These are phyloP conservation scores for Camelina neglecta DNA, from an alignment of 345 rosid genomes.

Conservation along the genomic window DNA sequence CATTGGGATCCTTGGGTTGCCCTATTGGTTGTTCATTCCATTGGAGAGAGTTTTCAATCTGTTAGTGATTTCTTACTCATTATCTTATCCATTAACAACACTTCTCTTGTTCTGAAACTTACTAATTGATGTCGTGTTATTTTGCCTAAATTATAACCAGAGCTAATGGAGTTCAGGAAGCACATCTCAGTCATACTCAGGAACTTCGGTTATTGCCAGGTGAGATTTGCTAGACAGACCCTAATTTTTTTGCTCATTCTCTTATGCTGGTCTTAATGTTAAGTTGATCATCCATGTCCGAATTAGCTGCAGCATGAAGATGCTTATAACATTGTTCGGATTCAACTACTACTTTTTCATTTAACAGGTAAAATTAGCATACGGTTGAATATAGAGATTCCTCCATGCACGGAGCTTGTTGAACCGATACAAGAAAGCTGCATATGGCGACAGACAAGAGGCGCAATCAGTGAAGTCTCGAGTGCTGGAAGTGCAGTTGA, in stretches of 20 bases:
- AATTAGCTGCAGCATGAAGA: slow-evolving; percentile 17
- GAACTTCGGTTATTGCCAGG: slow-evolving; percentile 79
- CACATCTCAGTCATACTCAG: slow-evolving; percentile 56
- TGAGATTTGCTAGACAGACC: slow-evolving; percentile 24
- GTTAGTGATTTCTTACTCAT: slow-evolving; percentile 56
- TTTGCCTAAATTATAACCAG: slow-evolving; percentile 53
- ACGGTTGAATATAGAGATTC: slow-evolving; percentile 65
- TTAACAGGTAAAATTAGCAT: slow-evolving; percentile 72
- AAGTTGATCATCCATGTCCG: slow-evolving; percentile 2
- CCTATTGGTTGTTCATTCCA: slow-evolving; percentile 75
- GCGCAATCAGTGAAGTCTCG: slow-evolving; percentile 62
- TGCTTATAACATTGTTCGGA: slow-evolving; percentile 8
- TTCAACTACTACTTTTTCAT: background rate
- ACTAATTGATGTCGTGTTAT: slow-evolving; percentile 8
- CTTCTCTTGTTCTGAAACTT: slow-evolving; percentile 14
- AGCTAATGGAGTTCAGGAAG: slow-evolving; percentile 51
- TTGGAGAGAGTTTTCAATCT: slow-evolving; percentile 68
- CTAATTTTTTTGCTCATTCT: background rate
- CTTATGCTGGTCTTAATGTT: background rate
- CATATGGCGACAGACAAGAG: slow-evolving; percentile 87
- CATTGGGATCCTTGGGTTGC: slow-evolving; percentile 79
- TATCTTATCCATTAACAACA: background rate
- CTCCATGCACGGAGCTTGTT: slow-evolving; percentile 66
- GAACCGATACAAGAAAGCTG: slow-evolving; percentile 82
- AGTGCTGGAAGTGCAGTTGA: slow-evolving; percentile 49